A percentile compares a stretch with the other conserved stretches of the same genome.
Conservation (phyloP, 495 filamentous ascomycete species). For the Aspergillus homomorphus region DNA sequence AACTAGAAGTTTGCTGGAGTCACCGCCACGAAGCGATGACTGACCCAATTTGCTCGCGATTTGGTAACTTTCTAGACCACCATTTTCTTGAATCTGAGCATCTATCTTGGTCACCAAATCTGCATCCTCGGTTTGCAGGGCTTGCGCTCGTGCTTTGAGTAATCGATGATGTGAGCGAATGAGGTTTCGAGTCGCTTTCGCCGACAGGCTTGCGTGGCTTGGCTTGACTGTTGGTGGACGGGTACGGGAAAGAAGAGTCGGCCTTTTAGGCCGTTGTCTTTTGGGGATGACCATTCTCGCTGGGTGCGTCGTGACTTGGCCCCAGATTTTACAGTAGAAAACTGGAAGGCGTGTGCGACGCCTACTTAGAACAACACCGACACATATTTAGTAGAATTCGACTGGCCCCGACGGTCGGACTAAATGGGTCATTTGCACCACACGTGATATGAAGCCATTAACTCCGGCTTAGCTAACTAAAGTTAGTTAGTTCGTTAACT, state of each 20-base stretch:
- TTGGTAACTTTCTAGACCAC: conserved; percentile 84
- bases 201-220: conserved; percentile 62
- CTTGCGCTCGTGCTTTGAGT: conserved; percentile 70
- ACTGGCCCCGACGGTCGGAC: not conserved
- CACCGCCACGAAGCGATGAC: conserved; percentile 77
- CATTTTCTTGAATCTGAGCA: conserved; percentile 59
- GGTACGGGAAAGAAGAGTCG: conserved; percentile 60
- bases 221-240: conserved; percentile 59
- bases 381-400: no score
- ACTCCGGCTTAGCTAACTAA: no score
- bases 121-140: conserved; percentile 60
- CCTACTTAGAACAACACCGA: no score
- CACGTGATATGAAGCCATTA: not conserved
- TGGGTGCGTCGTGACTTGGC: conserved; percentile 7
- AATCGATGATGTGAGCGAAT: conserved; percentile 84
- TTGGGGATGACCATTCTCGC: conserved; percentile 45
- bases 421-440: not conserved
- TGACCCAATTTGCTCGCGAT: conserved; percentile 86
- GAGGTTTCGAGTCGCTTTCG: conserved; percentile 73
- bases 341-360: no score
- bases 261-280: conserved; percentile 32
- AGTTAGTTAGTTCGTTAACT: no score
- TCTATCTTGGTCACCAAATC: conserved; percentile 53
- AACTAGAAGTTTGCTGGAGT: conserved; percentile 82
- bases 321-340: no score